Evolutionary conservation across 805 yeast genomes (phyloP).

Genomic region (Cyberlindnera maclurae): DNA sequence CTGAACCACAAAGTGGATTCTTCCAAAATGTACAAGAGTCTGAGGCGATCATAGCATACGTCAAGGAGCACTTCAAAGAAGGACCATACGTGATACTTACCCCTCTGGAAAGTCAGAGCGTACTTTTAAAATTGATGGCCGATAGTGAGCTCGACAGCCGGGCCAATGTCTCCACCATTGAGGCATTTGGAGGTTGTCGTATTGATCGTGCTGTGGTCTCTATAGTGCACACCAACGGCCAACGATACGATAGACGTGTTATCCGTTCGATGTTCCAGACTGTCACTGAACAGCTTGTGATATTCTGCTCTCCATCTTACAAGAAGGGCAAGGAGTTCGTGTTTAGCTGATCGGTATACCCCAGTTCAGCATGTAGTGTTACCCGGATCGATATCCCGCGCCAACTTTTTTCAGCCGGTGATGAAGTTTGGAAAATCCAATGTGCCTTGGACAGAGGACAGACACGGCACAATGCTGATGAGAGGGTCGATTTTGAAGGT

Average conservation of each 20-base stretch:
- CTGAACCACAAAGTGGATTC: slow-evolving; percentile 20
- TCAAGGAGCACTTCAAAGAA: slow-evolving; percentile 35
- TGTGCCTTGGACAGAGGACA: background rate
- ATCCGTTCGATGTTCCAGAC: background rate
- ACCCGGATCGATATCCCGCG: background rate
- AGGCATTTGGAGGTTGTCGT: slow-evolving; percentile 4
- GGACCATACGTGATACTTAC: slow-evolving; percentile 41
- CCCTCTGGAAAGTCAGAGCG: slow-evolving; percentile 32
- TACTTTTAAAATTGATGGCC: slow-evolving; percentile 35
- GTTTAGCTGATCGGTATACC: background rate
- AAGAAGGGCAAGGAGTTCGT: background rate
- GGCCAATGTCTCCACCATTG: slow-evolving; percentile 4
- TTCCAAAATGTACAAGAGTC: slow-evolving; percentile 40
- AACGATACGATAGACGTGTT: background rate
- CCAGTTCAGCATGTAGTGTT: background rate
- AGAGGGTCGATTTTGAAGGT: slow-evolving; percentile 10
- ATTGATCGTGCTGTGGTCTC: slow-evolving; percentile 3
- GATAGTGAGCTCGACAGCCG: slow-evolving; percentile 6
- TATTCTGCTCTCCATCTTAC: slow-evolving; percentile 2
- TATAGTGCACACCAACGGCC: slow-evolving; percentile 1
- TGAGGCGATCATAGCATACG: slow-evolving; percentile 37
- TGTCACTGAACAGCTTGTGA: background rate
- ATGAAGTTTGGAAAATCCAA: background rate
- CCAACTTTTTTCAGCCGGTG: background rate
- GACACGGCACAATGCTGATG: slow-evolving; percentile 4